Conservation (phyloP, 2,329 filamentous ascomycete species). For the Fusarium sp. region DNA sequence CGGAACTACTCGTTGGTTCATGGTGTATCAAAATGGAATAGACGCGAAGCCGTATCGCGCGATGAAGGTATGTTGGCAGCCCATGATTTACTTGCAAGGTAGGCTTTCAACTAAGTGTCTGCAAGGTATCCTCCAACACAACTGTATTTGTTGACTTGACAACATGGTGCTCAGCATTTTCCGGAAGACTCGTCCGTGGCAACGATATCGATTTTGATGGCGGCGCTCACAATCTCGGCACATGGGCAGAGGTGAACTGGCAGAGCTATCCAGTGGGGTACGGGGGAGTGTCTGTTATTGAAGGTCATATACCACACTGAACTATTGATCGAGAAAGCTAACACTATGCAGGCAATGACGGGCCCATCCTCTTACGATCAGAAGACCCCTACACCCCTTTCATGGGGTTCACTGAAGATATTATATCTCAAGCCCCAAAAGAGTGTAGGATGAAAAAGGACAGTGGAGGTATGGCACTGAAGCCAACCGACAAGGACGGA, state of each 20-base stretch:
- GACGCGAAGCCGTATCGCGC: slow-evolving; percentile 35
- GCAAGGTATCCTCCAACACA: slow-evolving; percentile 21
- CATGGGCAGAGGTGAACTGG: slow-evolving; percentile 34
- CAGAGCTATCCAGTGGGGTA: slow-evolving; percentile 20
- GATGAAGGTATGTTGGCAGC: slow-evolving; percentile 8
- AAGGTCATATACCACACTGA: neutral
- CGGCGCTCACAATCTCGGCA: slow-evolving; percentile 26
- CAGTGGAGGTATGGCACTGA: slow-evolving; percentile 13
- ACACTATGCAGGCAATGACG: slow-evolving; percentile 25
- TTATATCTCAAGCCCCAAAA: slow-evolving; percentile 17
- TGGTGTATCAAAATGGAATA: slow-evolving; percentile 33
- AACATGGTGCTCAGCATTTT: slow-evolving; percentile 14
- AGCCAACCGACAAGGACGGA: slow-evolving; percentile 32
- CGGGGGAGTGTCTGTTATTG: slow-evolving; percentile 33
- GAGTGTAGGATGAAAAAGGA: slow-evolving; percentile 18
- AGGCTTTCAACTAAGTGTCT: neutral
- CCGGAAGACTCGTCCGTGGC: slow-evolving; percentile 31
- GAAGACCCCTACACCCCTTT: slow-evolving; percentile 11
- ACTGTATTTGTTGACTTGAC: slow-evolving; percentile 29
- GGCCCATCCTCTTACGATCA: slow-evolving; percentile 19
- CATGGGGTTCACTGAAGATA: slow-evolving; percentile 20
- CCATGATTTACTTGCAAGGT: neutral
- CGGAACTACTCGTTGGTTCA: slow-evolving; percentile 21
- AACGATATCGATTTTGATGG: slow-evolving; percentile 20
- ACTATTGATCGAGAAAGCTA: neutral